Base-by-base conservation (phyloP, 176 grass and related monocot species). In the Microstegium vimineum region DNA sequence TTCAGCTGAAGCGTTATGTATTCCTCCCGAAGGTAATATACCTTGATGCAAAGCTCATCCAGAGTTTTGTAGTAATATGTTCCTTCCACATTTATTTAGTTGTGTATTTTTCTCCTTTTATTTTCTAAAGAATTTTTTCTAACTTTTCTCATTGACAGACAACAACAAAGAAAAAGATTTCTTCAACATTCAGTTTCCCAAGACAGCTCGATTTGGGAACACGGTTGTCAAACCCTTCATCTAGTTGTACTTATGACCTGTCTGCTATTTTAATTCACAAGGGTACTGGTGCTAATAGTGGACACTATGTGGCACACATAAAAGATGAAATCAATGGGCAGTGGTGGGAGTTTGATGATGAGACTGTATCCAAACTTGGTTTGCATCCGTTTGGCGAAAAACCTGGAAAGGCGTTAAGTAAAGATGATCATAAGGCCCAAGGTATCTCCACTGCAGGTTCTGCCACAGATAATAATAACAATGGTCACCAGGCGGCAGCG, bases 321-420 rank as follows among this genome's bases (percentile, higher is more conserved):
- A 99, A 96, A 78, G 93, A 99, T 56, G 97, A 96, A 93, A 92
- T 74, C 30, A 94, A 82, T 40, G 91, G 83, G 11, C 91, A 91
- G 23, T 99, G 97, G 97, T 99, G 97, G 97, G 97, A 99, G 63
- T 99, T 99, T 85, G 97, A 99, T 89, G 97, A 99, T 81, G 97
- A 99, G 76, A 88, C 93, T 76, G 97, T 96, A 46, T 95, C 97
- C 41, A 91, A 91, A 68, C 90, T 98, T 85, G 95, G 92, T 76
- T 65, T 49, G 81, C 92, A 98, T 63, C 95, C 95, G 28, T 95
- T 98, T 85, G 92, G 95, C 69, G 93, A 96, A 90, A 77, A 80
- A 69, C 85, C 80, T 66, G 84, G 72, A 81, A 86, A 91, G 49
- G 75, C 86, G 73, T 90, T 83, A 87, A 78, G 78, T 77, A 91